These are phyloP conservation scores for Gliomastix tumulicola DNA, from an alignment of 2,329 filamentous ascomycete genomes.

Conservation along the genomic window DNA sequence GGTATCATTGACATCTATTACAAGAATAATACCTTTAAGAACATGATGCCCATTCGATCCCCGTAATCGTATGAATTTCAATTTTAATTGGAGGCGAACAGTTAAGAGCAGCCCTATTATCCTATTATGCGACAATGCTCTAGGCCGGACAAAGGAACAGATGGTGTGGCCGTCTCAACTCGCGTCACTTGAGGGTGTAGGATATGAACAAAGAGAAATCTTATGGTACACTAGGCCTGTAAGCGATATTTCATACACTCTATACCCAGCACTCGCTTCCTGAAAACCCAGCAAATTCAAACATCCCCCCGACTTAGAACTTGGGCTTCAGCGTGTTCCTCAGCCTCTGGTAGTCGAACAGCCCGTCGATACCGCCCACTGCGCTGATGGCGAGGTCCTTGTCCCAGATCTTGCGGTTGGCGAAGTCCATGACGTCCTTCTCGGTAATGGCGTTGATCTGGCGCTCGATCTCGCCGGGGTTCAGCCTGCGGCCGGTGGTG, in stretches of 20 bases:
- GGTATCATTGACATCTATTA: no score
- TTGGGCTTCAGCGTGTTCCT: slow-evolving; percentile 85
- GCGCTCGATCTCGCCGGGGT: slow-evolving; percentile 89
- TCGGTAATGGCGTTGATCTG: slow-evolving; percentile 82
- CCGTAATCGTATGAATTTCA: no score
- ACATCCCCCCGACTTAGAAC: slow-evolving; percentile 36
- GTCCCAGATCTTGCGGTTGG: slow-evolving; percentile 93
- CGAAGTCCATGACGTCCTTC: slow-evolving; percentile 96
- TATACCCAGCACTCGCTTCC: slow-evolving; percentile 38
- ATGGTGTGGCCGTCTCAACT: no score
- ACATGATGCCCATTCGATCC: no score
- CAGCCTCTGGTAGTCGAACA: slow-evolving; percentile 71
- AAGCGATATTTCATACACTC: slow-evolving; percentile 50
- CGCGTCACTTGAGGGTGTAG: no score
- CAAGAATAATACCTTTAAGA: no score
- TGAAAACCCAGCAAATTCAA: slow-evolving; percentile 14
- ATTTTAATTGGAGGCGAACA: no score
- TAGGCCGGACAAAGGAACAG: no score
- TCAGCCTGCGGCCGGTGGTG: slow-evolving; percentile 89
- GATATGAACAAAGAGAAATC: slow-evolving; percentile 31
- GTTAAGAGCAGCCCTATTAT: no score
- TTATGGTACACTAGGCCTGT: slow-evolving; percentile 49
- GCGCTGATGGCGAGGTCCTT: slow-evolving; percentile 91
- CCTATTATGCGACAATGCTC: no score
- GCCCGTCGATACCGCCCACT: slow-evolving; percentile 85